Conservation (phyloP, 2,329 filamentous ascomycete genomes). For the Pseudogymnoascus sp. region DNA sequence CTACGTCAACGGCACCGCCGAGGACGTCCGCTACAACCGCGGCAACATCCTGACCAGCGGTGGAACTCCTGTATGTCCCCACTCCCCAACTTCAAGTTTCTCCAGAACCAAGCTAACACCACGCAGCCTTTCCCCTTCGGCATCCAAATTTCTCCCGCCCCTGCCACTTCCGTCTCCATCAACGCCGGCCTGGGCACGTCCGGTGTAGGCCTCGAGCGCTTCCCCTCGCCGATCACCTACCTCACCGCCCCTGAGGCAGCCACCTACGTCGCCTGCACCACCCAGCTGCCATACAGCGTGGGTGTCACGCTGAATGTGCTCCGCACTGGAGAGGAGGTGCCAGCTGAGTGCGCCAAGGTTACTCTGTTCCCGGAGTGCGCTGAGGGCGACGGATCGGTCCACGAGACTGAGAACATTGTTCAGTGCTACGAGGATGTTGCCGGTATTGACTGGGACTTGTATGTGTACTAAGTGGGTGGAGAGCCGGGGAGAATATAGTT, state of each 20-base stretch:
- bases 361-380: conserved; percentile 38
- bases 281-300: conserved; percentile 34
- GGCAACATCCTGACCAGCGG: conserved; percentile 35
- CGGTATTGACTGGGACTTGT: conserved; percentile 32
- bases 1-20: conserved; percentile 42
- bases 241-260: conserved; percentile 23
- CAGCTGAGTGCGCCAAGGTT: conserved; percentile 36
- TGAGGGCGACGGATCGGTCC: conserved; percentile 30
- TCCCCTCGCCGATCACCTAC: conserved; percentile 30
- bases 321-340: conserved; percentile 30
- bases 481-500: neutral
- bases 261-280: conserved; percentile 37
- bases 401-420: conserved; percentile 32
- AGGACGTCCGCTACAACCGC: conserved; percentile 26
- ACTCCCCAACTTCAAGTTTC: too few species aligned
- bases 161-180: conserved; percentile 27
- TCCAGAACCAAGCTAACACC: neutral
- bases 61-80: conserved; percentile 28
- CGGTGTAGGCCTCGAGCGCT: conserved; percentile 29
- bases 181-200: conserved; percentile 32
- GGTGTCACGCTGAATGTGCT: conserved; percentile 31
- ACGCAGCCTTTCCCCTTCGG: conserved; percentile 29
- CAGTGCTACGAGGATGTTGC: conserved; percentile 36
- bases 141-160: conserved; percentile 26
- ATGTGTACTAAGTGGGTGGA: conserved; percentile 32